These are phyloP conservation scores for Oryza rufipogon DNA, from an alignment of 176 grass and related monocot genomes.

Conservation along the genomic window DNA sequence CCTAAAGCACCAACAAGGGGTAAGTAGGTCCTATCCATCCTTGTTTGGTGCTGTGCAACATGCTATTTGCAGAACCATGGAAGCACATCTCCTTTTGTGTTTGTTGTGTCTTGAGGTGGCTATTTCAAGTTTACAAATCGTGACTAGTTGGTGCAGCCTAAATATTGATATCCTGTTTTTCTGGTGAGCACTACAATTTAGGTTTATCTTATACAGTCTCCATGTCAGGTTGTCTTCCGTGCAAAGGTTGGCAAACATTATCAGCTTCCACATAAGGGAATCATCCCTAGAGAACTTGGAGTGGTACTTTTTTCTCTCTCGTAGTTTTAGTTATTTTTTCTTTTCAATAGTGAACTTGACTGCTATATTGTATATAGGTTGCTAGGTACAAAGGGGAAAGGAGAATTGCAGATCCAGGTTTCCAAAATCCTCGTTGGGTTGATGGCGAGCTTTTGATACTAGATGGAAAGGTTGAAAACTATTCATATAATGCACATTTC, in stretches of 20 bases:
- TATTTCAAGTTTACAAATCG: neutral
- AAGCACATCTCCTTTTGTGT: neutral
- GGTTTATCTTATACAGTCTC: conserved; percentile 9
- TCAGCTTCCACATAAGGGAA: conserved; percentile 92
- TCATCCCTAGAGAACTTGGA: conserved; percentile 97
- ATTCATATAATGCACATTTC: conserved; percentile 14
- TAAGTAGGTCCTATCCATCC: neutral
- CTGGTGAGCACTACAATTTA: neutral
- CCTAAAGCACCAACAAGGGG: neutral
- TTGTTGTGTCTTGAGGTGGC: neutral
- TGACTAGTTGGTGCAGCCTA: neutral
- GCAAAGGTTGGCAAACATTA: conserved; percentile 81
- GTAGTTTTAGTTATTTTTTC: conserved; percentile 14
- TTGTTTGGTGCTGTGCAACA: neutral
- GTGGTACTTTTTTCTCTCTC: conserved; percentile 65
- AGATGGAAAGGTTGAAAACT: conserved; percentile 87
- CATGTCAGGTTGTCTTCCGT: conserved; percentile 79
- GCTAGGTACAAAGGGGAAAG: conserved; percentile 89
- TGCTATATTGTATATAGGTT: conserved; percentile 64
- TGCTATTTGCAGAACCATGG: neutral
- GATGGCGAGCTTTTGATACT: conserved; percentile 93
- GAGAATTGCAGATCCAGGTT: conserved; percentile 73
- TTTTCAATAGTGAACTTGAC: conserved; percentile 30
- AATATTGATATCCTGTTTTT: conserved; percentile 19
- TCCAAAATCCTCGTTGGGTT: conserved; percentile 79